Base-by-base conservation (phyloP, 2,329 filamentous ascomycete genomes). In the Cercospora zeina region DNA sequence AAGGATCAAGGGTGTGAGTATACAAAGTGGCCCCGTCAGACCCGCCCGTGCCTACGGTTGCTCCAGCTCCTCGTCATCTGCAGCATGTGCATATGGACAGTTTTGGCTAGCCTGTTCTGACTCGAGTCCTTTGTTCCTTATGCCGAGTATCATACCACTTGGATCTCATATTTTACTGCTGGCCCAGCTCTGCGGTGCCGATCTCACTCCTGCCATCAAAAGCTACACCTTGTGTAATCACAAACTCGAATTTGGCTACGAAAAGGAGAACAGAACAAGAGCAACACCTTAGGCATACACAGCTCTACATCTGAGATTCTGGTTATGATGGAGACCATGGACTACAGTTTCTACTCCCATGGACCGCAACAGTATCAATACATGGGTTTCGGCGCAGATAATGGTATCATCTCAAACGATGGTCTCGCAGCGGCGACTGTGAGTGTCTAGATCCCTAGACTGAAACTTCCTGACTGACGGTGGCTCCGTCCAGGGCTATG, bases 341-440 rank as follows among this genome's bases (percentile, higher is more conserved):
- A 86, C 68, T 86, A 84, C 73, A 77, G 79, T 58, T 85, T 82
- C 73, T 86, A 81, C 68, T 71, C 74, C 55, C 70, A 78, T 16
- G 74, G 77, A 34, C 69, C 77, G 47, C 75, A 77, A 37, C 80
- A 80, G 66, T 85, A 81, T 68, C 77, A 79, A 39, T 81, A 82
- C 64, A 77, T 72, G 54, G 64, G 58, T 16, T 72, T 69, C 53
- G 68, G 63, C 31, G 47, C 62, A 33, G 69, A 70, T 31, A 60
- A 82, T 54, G 79, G 78, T 56, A 73, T 83, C 6, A 54, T 63
- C 11, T 49, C 54, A 14, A 75, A 75, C 55, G 77, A 77, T 34
- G 71, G 72, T 14, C 74, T 73, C 65, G 71, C 70, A 63, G 73
- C 73, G 59, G 73, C 71, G 62, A 73, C 77, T 50, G 79, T 70